Percentiles rank a stretch among this genome's conserved stretches.
Evolutionary conservation across 2,329 filamentous ascomycete genomes (phyloP).

Genomic region (Allantophomopsis cytisporea): DNA sequence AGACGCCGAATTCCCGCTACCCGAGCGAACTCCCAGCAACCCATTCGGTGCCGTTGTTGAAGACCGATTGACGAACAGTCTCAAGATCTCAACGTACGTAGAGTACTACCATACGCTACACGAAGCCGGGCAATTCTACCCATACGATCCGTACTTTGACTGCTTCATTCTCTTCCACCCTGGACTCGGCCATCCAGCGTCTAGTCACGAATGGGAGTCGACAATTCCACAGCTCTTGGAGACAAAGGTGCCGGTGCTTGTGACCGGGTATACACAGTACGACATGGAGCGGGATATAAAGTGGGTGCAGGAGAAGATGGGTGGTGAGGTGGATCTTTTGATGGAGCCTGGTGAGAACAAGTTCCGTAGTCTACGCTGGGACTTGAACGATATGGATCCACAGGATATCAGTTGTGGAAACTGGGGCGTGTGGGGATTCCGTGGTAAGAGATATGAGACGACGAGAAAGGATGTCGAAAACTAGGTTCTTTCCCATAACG

Average conservation of each 20-base stretch:
- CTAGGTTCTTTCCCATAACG: neutral
- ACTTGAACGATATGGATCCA: constrained; percentile 88
- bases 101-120: constrained; percentile 98
- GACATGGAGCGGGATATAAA: constrained; percentile 89
- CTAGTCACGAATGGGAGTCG: constrained; percentile 85
- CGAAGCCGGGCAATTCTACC: constrained; percentile 77
- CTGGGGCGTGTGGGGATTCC: constrained; percentile 94
- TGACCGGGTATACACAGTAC: constrained; percentile 89
- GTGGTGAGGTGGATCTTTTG: constrained; percentile 83
- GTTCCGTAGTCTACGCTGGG: constrained; percentile 92
- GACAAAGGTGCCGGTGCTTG: constrained; percentile 89
- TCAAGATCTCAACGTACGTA: constrained; percentile 97
- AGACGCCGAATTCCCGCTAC: constrained; percentile 83
- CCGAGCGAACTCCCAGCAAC: constrained; percentile 70
- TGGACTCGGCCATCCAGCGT: constrained; percentile 85
- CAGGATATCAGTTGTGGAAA: constrained; percentile 92
- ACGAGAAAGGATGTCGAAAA: constrained; percentile 14
- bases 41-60: constrained; percentile 92
- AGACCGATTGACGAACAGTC: constrained; percentile 71
- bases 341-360: constrained; percentile 87
- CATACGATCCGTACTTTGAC: constrained; percentile 97
- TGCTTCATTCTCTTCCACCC: constrained; percentile 96
- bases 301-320: constrained; percentile 75
- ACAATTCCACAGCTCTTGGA: constrained; percentile 82
- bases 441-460: constrained; percentile 64